These are phyloP conservation scores for Pseudogymnoascus sp. DNA, from an alignment of 2,329 filamentous ascomycete genomes.

Conservation along the genomic window DNA sequence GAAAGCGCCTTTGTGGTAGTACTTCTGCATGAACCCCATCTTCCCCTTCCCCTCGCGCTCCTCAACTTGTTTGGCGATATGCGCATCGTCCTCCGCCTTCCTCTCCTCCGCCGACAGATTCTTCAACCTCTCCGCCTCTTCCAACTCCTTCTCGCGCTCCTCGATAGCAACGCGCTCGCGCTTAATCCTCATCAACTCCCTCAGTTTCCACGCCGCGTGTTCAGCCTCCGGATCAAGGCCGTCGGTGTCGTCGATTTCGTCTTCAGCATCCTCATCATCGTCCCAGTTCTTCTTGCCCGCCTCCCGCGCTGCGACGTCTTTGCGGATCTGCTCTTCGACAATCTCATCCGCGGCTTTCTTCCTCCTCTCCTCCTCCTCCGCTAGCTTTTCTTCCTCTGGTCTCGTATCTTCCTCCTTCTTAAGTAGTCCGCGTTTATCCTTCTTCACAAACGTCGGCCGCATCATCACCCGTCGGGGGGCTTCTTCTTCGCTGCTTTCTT, in stretches of 20 bases:
- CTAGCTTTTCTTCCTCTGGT: conserved; percentile 34
- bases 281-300: conserved; percentile 83
- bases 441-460: conserved; percentile 55
- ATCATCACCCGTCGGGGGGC: conserved; percentile 49
- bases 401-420: conserved; percentile 20
- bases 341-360: conserved; percentile 68
- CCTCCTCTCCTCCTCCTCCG: conserved; percentile 53
- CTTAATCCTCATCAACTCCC: conserved; percentile 82
- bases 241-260: conserved; percentile 82
- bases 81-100: conserved; percentile 72
- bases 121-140: conserved; percentile 78
- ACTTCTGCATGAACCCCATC: conserved; percentile 86
- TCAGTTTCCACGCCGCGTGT: conserved; percentile 84
- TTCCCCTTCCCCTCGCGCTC: conserved; percentile 62
- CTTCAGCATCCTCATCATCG: conserved; percentile 54
- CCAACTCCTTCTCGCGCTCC: conserved; percentile 71
- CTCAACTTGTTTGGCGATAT: conserved; percentile 56
- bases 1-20: conserved; percentile 95
- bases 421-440: conserved; percentile 40
- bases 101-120: conserved; percentile 80
- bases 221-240: conserved; percentile 80
- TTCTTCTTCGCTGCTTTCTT: conserved; percentile 44
- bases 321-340: conserved; percentile 81
- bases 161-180: conserved; percentile 80
- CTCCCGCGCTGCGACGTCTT: conserved; percentile 65